Evolutionary conservation across 371 early-diverging fungal species (phyloP).

Genomic region (Saksenaea oblongispora): DNA sequence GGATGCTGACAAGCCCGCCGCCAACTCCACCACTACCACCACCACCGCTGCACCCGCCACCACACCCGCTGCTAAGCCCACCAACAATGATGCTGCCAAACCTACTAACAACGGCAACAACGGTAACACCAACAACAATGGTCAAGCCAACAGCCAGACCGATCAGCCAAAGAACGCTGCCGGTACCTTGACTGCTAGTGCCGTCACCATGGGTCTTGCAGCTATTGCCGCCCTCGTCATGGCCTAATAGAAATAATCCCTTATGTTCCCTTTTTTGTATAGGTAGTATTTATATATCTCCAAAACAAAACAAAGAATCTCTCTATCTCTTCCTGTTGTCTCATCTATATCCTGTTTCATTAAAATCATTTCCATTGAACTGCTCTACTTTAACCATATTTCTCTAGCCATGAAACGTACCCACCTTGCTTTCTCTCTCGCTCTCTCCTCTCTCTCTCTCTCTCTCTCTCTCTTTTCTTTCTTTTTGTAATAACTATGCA

Average conservation of each 20-base stretch:
- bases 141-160: not conserved
- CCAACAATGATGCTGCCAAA: not conserved
- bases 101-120: not conserved
- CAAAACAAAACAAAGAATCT: not conserved
- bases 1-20: not conserved
- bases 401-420: no score
- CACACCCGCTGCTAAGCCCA: slow-evolving; percentile 6
- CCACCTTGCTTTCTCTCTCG: not conserved
- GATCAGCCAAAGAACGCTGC: not conserved
- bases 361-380: slow-evolving; percentile 15
- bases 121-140: not conserved
- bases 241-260: not conserved
- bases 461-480: no score
- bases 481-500: no score
- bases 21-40: slow-evolving; percentile 5
- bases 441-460: no score
- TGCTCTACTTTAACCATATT: no score
- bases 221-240: slow-evolving; percentile 12
- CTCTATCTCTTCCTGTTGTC: not conserved
- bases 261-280: slow-evolving; percentile 14
- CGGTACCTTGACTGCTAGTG: not conserved
- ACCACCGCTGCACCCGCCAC: slow-evolving; percentile 11
- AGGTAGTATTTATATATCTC: not conserved
- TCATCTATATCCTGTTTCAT: slow-evolving; percentile 15
- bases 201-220: not conserved